Conservation (phyloP, 805 yeast genomes). For the Jamesozyma jinghongensis region DNA sequence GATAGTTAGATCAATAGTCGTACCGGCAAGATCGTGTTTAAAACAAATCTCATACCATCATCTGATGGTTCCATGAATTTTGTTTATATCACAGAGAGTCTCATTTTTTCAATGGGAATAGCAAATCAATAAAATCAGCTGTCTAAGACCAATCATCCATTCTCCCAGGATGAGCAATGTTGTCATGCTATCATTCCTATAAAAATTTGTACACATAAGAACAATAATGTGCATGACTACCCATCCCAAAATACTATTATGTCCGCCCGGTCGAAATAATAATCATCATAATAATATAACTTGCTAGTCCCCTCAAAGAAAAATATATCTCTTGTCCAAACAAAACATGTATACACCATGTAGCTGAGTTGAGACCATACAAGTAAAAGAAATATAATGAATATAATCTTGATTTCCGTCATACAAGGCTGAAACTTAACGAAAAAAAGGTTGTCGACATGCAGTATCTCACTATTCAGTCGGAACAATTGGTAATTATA, state of each 20-base stretch:
- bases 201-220: constrained; percentile 33
- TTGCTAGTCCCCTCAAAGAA: too few relatives aligned
- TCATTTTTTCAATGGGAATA: too few relatives aligned
- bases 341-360: too few relatives aligned
- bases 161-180: constrained; percentile 21
- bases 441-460: constrained; percentile 37
- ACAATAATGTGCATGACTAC: constrained; percentile 18
- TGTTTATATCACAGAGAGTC: background rate
- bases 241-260: constrained; percentile 30
- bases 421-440: constrained; percentile 44
- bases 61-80: constrained; percentile 3
- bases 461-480: constrained; percentile 32
- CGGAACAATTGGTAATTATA: constrained; percentile 34
- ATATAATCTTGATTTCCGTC: constrained; percentile 15
- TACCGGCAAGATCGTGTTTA: background rate
- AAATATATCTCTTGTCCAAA: too few relatives aligned
- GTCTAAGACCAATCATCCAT: constrained; percentile 35
- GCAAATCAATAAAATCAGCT: constrained; percentile 23
- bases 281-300: constrained; percentile 26
- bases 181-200: constrained; percentile 21
- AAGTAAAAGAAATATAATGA: too few relatives aligned
- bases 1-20: background rate
- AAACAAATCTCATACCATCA: constrained; percentile 2
- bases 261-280: constrained; percentile 43
- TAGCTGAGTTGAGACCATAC: background rate